phyloP scores from a whole-genome alignment of 2,329 filamentous ascomycete genomes.

The Fusarium austroafricanum region DNA sequence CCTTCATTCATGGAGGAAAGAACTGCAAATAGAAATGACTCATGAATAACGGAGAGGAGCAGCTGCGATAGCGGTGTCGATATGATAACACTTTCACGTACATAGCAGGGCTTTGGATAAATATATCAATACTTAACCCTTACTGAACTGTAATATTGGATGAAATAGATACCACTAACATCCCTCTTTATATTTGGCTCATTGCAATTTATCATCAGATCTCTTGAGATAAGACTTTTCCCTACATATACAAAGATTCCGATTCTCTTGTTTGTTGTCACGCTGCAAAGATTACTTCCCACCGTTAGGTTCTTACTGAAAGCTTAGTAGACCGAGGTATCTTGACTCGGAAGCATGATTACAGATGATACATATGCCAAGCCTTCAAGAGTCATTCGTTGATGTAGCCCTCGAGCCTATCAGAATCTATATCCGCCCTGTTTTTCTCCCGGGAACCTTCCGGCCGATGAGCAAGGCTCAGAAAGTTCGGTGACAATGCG shows the following conservation, averaged over 20 bases:
- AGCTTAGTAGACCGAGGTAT: not conserved
- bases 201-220: too few relatives aligned
- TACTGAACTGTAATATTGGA: not conserved
- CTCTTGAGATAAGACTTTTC: too few relatives aligned
- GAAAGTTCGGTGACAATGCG: not conserved
- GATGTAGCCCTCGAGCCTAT: not conserved
- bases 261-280: too few relatives aligned
- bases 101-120: not conserved
- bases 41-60: not conserved
- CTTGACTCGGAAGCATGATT: not conserved
- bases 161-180: too few relatives aligned
- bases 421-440: not conserved
- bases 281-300: too few relatives aligned
- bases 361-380: not conserved
- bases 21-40: constrained; percentile 28
- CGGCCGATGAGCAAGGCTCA: not conserved
- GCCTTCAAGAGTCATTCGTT: not conserved
- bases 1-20: constrained; percentile 33
- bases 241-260: too few relatives aligned
- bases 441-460: too few relatives aligned
- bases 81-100: not conserved
- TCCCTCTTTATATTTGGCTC: too few relatives aligned
- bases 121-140: not conserved
- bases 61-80: not conserved
- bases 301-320: too few relatives aligned